A percentile compares a stretch with the other conserved stretches of the same genome.
These are phyloP conservation scores for Corymbia citriodora DNA, from an alignment of 441 rosid genomes.

Conservation along the genomic window DNA sequence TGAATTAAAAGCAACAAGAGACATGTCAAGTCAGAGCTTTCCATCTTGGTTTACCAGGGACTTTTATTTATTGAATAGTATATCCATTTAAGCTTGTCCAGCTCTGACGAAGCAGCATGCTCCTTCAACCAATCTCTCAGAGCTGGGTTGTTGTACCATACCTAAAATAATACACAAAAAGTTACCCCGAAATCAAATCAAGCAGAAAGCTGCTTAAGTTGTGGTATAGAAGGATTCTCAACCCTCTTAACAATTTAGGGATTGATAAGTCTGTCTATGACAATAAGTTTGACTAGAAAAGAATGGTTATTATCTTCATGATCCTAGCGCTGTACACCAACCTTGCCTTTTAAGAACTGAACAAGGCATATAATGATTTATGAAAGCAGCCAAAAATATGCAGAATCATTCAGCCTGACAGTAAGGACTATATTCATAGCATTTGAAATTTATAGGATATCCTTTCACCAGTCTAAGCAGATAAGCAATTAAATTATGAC, in stretches of 20 bases:
- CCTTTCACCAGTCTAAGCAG: neutral
- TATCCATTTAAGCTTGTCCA: constrained; percentile 68
- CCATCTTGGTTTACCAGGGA: constrained; percentile 55
- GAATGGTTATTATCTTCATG: neutral
- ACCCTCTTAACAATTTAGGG: neutral
- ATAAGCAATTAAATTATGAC: neutral
- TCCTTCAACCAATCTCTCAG: constrained; percentile 81
- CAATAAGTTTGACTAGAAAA: neutral
- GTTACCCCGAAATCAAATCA: neutral
- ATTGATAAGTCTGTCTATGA: neutral
- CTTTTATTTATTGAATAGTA: constrained; percentile 81
- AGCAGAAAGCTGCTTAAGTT: neutral
- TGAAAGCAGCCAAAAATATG: neutral
- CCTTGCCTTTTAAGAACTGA: neutral
- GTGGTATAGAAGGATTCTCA: neutral
- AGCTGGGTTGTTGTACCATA: constrained; percentile 79
- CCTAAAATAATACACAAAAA: constrained; percentile 33
- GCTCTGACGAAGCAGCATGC: constrained; percentile 55
- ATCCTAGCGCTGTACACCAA: neutral
- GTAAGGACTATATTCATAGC: neutral
- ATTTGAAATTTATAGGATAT: neutral
- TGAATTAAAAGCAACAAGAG: neutral
- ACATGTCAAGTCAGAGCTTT: neutral
- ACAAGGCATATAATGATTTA: neutral
- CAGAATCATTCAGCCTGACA: neutral